Evolutionary conservation across 2,329 filamentous ascomycete genomes (phyloP).

Genomic region (Aspergillus unguis): DNA sequence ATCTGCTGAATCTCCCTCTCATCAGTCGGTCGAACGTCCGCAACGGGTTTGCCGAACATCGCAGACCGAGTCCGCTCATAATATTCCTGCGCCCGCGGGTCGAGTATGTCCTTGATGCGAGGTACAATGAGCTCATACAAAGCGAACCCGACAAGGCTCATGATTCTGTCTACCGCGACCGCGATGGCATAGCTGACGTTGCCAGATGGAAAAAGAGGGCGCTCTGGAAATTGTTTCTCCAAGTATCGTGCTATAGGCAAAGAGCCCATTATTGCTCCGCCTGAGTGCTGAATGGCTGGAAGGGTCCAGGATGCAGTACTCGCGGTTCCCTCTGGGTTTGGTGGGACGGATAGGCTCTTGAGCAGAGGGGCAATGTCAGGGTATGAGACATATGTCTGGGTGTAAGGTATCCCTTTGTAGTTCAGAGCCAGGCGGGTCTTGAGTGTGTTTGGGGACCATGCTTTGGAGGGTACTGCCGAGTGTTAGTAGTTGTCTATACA

Average conservation of each 20-base stretch:
- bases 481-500: background rate
- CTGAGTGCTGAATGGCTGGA: slow-evolving; percentile 32
- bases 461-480: slow-evolving; percentile 24
- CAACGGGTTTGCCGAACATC: slow-evolving; percentile 27
- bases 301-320: slow-evolving; percentile 26
- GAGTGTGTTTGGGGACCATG: slow-evolving; percentile 30
- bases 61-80: slow-evolving; percentile 28
- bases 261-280: slow-evolving; percentile 33
- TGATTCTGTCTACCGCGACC: slow-evolving; percentile 20
- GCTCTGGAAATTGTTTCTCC: slow-evolving; percentile 28
- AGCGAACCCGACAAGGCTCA: slow-evolving; percentile 3
- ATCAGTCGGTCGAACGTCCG: slow-evolving; percentile 28
- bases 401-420: slow-evolving; percentile 27
- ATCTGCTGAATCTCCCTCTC: slow-evolving; percentile 17
- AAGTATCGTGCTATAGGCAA: slow-evolving; percentile 32
- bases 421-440: slow-evolving; percentile 26
- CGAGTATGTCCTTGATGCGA: slow-evolving; percentile 23
- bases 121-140: slow-evolving; percentile 21
- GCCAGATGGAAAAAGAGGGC: slow-evolving; percentile 32
- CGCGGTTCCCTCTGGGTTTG: slow-evolving; percentile 13
- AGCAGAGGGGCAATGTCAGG: slow-evolving; percentile 29
- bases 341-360: slow-evolving; percentile 21
- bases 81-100: slow-evolving; percentile 29
- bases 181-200: slow-evolving; percentile 33
- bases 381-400: slow-evolving; percentile 27